Percentiles rank a stretch among this genome's conserved stretches.
phyloP scores from a whole-genome alignment of 768 basidiomycete genomes.

The Pleurotus eryngii region DNA sequence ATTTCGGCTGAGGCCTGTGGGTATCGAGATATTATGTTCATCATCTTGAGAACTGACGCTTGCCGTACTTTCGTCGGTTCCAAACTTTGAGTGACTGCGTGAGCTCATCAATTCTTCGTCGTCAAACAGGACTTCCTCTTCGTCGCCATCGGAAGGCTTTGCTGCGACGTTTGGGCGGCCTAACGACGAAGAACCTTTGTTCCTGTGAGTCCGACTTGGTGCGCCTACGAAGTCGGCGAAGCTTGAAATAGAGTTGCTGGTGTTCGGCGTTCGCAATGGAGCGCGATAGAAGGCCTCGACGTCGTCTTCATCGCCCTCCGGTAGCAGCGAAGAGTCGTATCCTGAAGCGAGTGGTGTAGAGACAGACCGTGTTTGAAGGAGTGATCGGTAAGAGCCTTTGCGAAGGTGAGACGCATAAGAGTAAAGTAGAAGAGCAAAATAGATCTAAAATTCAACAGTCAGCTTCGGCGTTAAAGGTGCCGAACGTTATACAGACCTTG shows the following conservation, averaged over 20 bases:
- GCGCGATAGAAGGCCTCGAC: conserved; percentile 68
- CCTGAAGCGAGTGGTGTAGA: conserved; percentile 25
- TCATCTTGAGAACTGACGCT: conserved; percentile 30
- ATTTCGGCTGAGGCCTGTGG: conserved; percentile 1
- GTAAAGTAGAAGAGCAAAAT: conserved; percentile 87
- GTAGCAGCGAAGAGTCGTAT: conserved; percentile 38
- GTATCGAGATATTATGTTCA: conserved; percentile 17
- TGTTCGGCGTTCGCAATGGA: conserved; percentile 46
- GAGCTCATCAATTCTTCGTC: conserved; percentile 48
- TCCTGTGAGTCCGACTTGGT: conserved; percentile 32
- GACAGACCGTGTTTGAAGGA: conserved; percentile 56
- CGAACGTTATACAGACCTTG: conserved; percentile 57
- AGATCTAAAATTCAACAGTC: conserved; percentile 54
- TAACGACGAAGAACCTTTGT: neutral
- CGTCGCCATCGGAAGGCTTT: conserved; percentile 24
- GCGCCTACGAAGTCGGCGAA: conserved; percentile 65
- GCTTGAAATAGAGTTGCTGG: conserved; percentile 42
- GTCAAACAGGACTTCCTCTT: conserved; percentile 63
- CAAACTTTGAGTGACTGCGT: conserved; percentile 38
- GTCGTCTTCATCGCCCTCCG: conserved; percentile 66
- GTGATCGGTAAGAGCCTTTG: conserved; percentile 82
- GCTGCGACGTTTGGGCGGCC: neutral
- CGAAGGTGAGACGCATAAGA: conserved; percentile 93
- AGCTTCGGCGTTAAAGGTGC: neutral
- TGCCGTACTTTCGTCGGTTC: conserved; percentile 37